Percentiles rank a stretch among this genome's conserved stretches.
phyloP scores from a whole-genome alignment of 495 filamentous ascomycete species.

The Lichenothelia convexa region DNA sequence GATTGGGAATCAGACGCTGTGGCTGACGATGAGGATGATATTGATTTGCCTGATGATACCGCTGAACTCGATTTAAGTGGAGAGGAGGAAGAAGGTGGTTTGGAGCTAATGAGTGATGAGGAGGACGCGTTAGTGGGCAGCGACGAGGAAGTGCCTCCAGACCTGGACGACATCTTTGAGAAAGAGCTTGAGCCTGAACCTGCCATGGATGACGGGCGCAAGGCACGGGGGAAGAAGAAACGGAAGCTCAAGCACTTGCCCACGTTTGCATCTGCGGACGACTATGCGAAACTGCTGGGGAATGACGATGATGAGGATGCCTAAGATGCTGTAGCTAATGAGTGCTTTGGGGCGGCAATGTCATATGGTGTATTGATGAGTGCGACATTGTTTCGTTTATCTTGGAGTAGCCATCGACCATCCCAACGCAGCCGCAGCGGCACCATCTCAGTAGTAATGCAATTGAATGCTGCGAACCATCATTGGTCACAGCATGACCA shows the following conservation, averaged over 20 bases:
- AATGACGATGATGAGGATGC: conserved; percentile 48
- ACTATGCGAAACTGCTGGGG: conserved; percentile 76
- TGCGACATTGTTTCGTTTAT: too few species aligned
- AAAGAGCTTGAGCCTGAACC: conserved; percentile 27
- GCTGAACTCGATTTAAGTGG: conserved; percentile 26
- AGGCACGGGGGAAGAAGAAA: conserved; percentile 32
- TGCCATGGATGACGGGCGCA: conserved; percentile 5
- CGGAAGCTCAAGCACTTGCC: conserved; percentile 78
- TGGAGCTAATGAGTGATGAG: conserved; percentile 23
- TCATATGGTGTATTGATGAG: too few species aligned
- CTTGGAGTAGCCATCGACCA: too few species aligned
- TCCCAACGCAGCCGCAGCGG: too few species aligned
- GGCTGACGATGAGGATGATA: conserved; percentile 26
- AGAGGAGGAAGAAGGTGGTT: conserved; percentile 20
- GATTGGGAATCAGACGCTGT: conserved; percentile 41
- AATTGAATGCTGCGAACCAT: too few species aligned
- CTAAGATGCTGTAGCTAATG: too few species aligned
- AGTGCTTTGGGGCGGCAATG: too few species aligned
- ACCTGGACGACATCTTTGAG: conserved; percentile 22
- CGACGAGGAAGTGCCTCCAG: conserved; percentile 18
- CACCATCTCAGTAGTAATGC: too few species aligned
- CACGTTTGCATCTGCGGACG: conserved; percentile 79
- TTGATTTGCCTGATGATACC: conserved; percentile 24
- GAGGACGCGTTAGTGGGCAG: conserved; percentile 21
- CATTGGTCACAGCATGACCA: too few species aligned